phyloP scores from a whole-genome alignment of 345 rosid genomes.

The Hibiscus mutabilis region DNA sequence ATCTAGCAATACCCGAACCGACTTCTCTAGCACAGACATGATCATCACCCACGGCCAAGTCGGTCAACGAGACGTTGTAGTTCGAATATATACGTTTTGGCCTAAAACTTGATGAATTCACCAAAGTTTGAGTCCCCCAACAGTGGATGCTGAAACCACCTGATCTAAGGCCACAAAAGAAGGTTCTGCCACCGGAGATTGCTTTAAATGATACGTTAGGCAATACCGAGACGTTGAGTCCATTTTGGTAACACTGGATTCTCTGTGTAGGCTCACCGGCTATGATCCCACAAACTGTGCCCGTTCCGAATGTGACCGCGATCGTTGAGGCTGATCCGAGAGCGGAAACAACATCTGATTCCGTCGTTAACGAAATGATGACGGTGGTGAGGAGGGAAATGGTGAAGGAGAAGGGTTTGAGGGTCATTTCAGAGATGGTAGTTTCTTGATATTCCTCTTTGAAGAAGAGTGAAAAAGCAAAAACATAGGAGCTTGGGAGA shows the following conservation, averaged over 20 bases:
- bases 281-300: conserved; percentile 41
- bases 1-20: conserved; percentile 29
- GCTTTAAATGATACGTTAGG: conserved; percentile 45
- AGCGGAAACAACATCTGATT: conserved; percentile 14
- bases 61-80: conserved; percentile 22
- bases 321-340: conserved; percentile 45
- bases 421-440: conserved; percentile 23
- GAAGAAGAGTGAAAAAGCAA: neutral
- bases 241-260: conserved; percentile 40
- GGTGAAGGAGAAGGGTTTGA: neutral
- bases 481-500: neutral
- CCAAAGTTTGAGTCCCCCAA: conserved; percentile 31
- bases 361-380: neutral
- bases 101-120: conserved; percentile 11
- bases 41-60: conserved; percentile 41
- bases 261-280: conserved; percentile 34
- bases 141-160: conserved; percentile 44
- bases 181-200: conserved; percentile 40
- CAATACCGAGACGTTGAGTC: conserved; percentile 14
- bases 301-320: conserved; percentile 29
- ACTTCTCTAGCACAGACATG: conserved; percentile 52
- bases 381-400: neutral
- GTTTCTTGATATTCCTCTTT: conserved; percentile 19
- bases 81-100: conserved; percentile 34
- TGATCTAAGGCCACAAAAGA: conserved; percentile 49